Conservation (phyloP, 768 basidiomycete genomes). For the Tricholoma saponaceum region DNA sequence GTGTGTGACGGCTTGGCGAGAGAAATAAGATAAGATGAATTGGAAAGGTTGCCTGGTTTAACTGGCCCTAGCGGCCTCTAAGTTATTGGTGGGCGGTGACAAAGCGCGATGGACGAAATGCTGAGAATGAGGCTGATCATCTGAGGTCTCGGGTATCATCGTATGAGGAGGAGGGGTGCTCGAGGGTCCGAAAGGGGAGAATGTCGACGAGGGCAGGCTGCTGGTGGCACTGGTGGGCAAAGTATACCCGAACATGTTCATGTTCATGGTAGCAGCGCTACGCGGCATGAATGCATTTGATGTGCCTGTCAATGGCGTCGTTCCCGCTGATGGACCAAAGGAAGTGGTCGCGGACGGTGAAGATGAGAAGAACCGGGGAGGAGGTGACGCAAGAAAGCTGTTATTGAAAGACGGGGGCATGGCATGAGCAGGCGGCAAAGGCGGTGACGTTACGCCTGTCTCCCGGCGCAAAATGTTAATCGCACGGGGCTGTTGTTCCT, state of each 20-base stretch:
- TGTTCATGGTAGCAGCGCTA: constrained; percentile 15
- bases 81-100: constrained; percentile 27
- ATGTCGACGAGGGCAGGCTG: constrained; percentile 21
- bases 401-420: constrained; percentile 16
- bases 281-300: constrained; percentile 35
- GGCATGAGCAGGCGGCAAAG: constrained; percentile 11
- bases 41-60: constrained; percentile 21
- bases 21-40: constrained; percentile 8
- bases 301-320: constrained; percentile 26
- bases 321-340: constrained; percentile 22
- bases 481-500: constrained; percentile 16
- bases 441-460: constrained; percentile 16
- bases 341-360: constrained; percentile 22
- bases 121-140: constrained; percentile 30
- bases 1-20: neutral
- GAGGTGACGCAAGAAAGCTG: constrained; percentile 38
- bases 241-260: constrained; percentile 24
- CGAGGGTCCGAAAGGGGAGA: constrained; percentile 35
- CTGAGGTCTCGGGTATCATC: constrained; percentile 34
- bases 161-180: constrained; percentile 24
- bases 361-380: constrained; percentile 40
- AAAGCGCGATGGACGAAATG: constrained; percentile 29
- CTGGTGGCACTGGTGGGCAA: constrained; percentile 17
- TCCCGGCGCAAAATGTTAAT: constrained; percentile 20
- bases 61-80: constrained; percentile 47